Evolutionary conservation across 2,329 filamentous ascomycete genomes (phyloP), one percentile per base, ranked within the genome.

Genomic region (Arthrobotrys conoides): DNA sequence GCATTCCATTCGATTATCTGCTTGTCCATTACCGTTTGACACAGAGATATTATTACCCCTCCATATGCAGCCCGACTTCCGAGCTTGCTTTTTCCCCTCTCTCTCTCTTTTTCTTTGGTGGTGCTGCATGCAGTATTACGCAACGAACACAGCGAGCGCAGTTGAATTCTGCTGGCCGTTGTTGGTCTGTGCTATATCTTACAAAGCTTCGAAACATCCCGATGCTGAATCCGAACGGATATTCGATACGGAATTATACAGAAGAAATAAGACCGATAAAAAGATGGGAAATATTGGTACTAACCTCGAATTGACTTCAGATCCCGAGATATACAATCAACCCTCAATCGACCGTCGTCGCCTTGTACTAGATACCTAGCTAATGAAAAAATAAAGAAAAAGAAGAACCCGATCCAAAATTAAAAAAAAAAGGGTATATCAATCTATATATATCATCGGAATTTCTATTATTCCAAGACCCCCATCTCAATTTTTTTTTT

Each of bases 71-170:
- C 44, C 33, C 63, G 14, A 67, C 36, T 59, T 59, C 49, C 44
- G 38, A 76, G 65, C 38, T 57, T 51, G 44, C 3, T 53, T 53
- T 55, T 55, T 59, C 33, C 8, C 18, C 22, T 22, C 10, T 48
- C 22, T 48, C 4, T 5, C 12, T 30, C 3, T 6, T 30, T 30
- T n/a, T n/a, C n/a, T n/a, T n/a, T n/a, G n/a, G n/a, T n/a, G n/a
- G n/a, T 5, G 44, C 36, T 77, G 73, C 73, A 77, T 71, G 73
- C 73, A 77, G 73, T 61, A 71, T 77, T 77, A 68, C 73, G 73
- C 73, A 77, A 71, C 64, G 49, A 68, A 8, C 46, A 61, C 66
- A 41, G 38, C 51, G 10, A 38, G 3, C 36, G 10, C 36, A 38
- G 36, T 53, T 51, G 49, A 53, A 30, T 27, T 61, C 33, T 9